Evolutionary conservation across 768 basidiomycete genomes (phyloP), one percentile per base, ranked within the genome.

Genomic region (Mycena galericulata): DNA sequence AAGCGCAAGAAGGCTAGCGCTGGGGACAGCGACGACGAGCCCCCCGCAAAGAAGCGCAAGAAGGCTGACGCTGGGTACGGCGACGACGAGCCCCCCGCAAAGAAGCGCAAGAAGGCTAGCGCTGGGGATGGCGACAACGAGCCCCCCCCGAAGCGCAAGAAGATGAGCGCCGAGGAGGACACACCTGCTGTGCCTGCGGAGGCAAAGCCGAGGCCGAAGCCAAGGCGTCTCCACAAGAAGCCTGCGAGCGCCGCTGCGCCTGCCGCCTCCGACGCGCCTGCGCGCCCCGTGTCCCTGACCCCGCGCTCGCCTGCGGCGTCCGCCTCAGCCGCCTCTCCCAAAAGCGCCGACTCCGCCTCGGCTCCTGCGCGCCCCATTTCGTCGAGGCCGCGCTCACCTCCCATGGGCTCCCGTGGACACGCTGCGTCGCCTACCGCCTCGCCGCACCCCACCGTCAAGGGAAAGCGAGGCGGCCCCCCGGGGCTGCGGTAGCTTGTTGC

Each of bases 71-170:
- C n/a, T n/a, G n/a, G n/a, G 41, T 4, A 18, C 41, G 41, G 15
- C 4, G 41, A 18, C 9, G 17, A 41, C 41, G 41, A 41, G 10
- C 41, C 41, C 41, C 41, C 41, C 17, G 41, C 41, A 9, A 18
- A 8, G 41, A 41, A 41, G 41, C 15, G 32, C 51, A 54, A 51
- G 30, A 51, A 32, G 30, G 7, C 24, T 5, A 51, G 17, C 18
- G 29, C 29, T 32, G 30, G 24, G 30, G 29, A 30, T 12, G 50
- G 18, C 29, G 50, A 51, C 24, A 20, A 12, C 30, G 47, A 12
- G 50, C 50, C 30, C 50, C 30, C 50, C 50, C 17, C 50, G 3
- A 51, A 51, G 50, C 32, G 50, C 50, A 51, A 51, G 30, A 51
- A 51, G 30, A 50, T 18, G 27, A 50, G 50, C 10, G 29, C 30